These are phyloP conservation scores for Ambrosiella xylebori DNA, from an alignment of 2,329 filamentous ascomycete species.

Conservation along the genomic window DNA sequence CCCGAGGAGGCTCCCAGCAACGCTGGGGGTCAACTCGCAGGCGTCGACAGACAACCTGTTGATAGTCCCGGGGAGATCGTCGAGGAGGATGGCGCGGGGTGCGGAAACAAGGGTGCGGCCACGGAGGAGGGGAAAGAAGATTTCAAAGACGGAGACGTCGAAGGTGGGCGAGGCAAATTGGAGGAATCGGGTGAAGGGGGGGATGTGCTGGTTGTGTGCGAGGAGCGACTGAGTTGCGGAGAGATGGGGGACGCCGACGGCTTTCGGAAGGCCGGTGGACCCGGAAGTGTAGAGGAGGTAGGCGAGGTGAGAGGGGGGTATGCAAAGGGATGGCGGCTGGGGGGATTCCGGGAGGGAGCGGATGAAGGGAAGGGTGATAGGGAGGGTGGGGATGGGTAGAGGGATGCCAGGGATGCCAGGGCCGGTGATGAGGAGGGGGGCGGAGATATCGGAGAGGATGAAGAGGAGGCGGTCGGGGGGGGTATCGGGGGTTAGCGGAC, in stretches of 20 bases:
- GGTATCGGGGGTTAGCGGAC: slow-evolving; percentile 62
- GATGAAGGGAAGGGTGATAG: background rate
- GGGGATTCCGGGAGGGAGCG: slow-evolving; percentile 10
- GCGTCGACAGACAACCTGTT: slow-evolving; percentile 54
- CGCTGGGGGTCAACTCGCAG: slow-evolving; percentile 77
- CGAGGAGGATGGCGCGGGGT: slow-evolving; percentile 50
- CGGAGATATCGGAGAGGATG: slow-evolving; percentile 60
- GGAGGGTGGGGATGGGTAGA: slow-evolving; percentile 14
- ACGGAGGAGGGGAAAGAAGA: slow-evolving; percentile 71
- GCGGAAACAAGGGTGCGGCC: slow-evolving; percentile 58
- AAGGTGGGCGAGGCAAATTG: slow-evolving; percentile 89
- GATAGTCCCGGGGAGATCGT: slow-evolving; percentile 55
- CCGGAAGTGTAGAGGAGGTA: slow-evolving; percentile 93
- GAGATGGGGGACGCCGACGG: slow-evolving; percentile 63
- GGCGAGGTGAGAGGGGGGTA: slow-evolving; percentile 34
- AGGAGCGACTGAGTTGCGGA: slow-evolving; percentile 69
- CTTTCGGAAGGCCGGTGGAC: slow-evolving; percentile 77
- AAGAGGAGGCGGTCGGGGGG: slow-evolving; percentile 63
- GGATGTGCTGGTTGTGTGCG: slow-evolving; percentile 64
- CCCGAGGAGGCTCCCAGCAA: slow-evolving; percentile 59
- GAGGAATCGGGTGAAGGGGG: slow-evolving; percentile 59
- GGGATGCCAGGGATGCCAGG: slow-evolving; percentile 26
- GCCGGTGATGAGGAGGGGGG: slow-evolving; percentile 46
- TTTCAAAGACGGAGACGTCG: slow-evolving; percentile 88
- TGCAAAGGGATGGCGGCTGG: slow-evolving; percentile 10